Percentiles rank a stretch among this genome's conserved stretches.
Conservation (phyloP, 225 moss, liverwort and hornwort genomes). For the Physcomitrium patens region DNA sequence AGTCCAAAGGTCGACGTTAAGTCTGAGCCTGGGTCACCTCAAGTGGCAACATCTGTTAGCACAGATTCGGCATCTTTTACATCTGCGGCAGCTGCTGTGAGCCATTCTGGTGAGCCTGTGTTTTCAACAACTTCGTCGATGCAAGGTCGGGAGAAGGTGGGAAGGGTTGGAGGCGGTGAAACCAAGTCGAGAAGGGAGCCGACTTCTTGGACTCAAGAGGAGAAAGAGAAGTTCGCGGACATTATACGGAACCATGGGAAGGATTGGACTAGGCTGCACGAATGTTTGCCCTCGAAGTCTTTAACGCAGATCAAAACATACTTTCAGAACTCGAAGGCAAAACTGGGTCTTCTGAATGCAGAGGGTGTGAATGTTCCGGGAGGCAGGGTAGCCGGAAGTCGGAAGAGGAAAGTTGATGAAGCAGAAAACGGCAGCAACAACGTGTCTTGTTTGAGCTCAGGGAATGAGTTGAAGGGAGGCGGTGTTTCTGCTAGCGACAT, state of each 20-base stretch:
- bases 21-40: slow-evolving; percentile 80
- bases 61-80: slow-evolving; percentile 62
- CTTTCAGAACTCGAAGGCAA: slow-evolving; percentile 97
- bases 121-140: slow-evolving; percentile 53
- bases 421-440: slow-evolving; percentile 94
- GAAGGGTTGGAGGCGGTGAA: slow-evolving; percentile 73
- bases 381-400: slow-evolving; percentile 71
- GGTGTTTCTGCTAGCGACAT: slow-evolving; percentile 57
- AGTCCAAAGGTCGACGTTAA: slow-evolving; percentile 58
- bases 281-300: slow-evolving; percentile 90
- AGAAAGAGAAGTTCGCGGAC: slow-evolving; percentile 97
- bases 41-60: slow-evolving; percentile 62
- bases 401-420: slow-evolving; percentile 95
- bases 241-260: slow-evolving; percentile 93
- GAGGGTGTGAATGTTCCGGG: slow-evolving; percentile 59
- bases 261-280: slow-evolving; percentile 81
- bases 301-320: slow-evolving; percentile 99
- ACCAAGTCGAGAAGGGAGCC: slow-evolving; percentile 91
- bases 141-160: slow-evolving; percentile 62
- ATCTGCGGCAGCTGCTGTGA: slow-evolving; percentile 37
- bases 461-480: slow-evolving; percentile 55
- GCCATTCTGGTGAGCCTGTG: slow-evolving; percentile 52
- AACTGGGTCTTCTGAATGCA: slow-evolving; percentile 77
- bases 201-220: slow-evolving; percentile 99
- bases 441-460: slow-evolving; percentile 58